Conservation (phyloP, 805 yeast genomes). For the Pichia cephalocereana region DNA sequence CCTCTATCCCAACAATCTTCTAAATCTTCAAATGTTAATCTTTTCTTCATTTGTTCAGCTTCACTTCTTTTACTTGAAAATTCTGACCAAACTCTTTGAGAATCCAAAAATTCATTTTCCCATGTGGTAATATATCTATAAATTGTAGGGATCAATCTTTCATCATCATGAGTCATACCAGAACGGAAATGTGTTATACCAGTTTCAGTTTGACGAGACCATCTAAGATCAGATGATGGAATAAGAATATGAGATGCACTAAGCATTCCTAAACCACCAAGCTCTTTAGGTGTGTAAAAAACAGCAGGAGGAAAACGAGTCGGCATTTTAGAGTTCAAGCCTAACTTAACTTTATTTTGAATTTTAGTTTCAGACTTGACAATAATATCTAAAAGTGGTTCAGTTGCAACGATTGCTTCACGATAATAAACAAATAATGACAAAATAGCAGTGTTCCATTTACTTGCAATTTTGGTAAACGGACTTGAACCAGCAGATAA, state of each 20-base stretch:
- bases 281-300: conserved; percentile 92
- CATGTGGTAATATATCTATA: conserved; percentile 90
- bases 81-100: conserved; percentile 97
- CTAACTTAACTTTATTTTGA: conserved; percentile 90
- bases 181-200: conserved; percentile 92
- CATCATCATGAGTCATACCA: conserved; percentile 81
- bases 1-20: conserved; percentile 97
- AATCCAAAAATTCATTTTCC: conserved; percentile 93
- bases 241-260: conserved; percentile 94
- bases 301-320: conserved; percentile 98
- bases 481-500: conserved; percentile 96
- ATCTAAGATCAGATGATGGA: conserved; percentile 84
- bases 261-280: conserved; percentile 96
- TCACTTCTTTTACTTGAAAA: conserved; percentile 84
- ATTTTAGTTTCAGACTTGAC: conserved; percentile 90
- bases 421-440: conserved; percentile 83
- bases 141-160: conserved; percentile 80
- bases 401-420: conserved; percentile 86
- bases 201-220: conserved; percentile 90
- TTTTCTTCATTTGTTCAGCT: conserved; percentile 75
- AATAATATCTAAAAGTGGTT: conserved; percentile 62
- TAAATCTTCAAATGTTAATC: conserved; percentile 85
- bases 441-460: conserved; percentile 91
- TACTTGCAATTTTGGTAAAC: conserved; percentile 85
- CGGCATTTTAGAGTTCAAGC: conserved; percentile 97